Evolutionary conservation across 1,284 basidiomycete genomes (phyloP).

Genomic region (Trichosporon ovoides): DNA sequence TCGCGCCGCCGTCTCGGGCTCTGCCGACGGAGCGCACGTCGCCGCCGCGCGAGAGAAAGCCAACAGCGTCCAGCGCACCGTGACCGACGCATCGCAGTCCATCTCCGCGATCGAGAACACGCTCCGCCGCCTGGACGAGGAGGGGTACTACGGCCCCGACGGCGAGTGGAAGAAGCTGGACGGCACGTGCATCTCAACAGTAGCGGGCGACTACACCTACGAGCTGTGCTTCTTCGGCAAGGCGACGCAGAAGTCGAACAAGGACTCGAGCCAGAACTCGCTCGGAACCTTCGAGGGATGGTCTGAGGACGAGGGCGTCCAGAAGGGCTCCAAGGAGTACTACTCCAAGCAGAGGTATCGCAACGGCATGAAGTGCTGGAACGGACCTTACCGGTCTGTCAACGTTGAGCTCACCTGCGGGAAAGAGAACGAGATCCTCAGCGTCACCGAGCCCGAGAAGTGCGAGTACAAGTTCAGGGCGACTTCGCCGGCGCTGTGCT

Average conservation of each 20-base stretch:
- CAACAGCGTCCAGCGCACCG: conserved; percentile 45
- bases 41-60: conserved; percentile 58
- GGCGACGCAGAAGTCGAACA: conserved; percentile 81
- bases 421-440: conserved; percentile 72
- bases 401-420: conserved; percentile 81
- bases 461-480: conserved; percentile 90
- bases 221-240: conserved; percentile 91
- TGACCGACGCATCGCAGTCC: conserved; percentile 45
- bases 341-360: conserved; percentile 78
- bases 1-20: conserved; percentile 17
- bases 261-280: conserved; percentile 69
- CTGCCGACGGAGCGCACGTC: conserved; percentile 40
- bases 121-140: conserved; percentile 35
- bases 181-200: conserved; percentile 69
- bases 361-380: conserved; percentile 88
- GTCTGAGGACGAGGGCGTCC: conserved; percentile 61
- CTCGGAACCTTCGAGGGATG: conserved; percentile 77
- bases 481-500: conserved; percentile 83
- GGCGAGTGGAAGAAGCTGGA: conserved; percentile 97
- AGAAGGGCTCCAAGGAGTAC: conserved; percentile 61
- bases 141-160: conserved; percentile 70
- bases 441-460: conserved; percentile 87
- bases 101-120: conserved; percentile 30
- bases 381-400: conserved; percentile 68
- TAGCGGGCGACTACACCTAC: conserved; percentile 91